Conservation (phyloP, 768 basidiomycete genomes). For the Lenzites betulinus region DNA sequence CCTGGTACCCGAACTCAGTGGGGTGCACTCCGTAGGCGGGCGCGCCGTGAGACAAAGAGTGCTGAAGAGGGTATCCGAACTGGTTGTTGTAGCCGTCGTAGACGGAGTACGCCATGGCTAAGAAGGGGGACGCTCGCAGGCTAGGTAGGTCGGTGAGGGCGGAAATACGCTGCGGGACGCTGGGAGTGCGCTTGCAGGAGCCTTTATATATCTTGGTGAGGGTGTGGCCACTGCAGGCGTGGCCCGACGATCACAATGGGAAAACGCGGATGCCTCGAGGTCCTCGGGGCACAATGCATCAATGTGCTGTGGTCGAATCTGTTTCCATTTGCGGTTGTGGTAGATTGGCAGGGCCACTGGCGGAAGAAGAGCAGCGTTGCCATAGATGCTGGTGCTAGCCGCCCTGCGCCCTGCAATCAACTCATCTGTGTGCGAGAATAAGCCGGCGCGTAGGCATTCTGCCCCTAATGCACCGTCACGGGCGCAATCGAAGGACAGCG, state of each 20-base stretch:
- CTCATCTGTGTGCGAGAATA: not conserved
- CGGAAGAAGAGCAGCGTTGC: slow-evolving; percentile 6
- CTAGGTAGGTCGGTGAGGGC: slow-evolving; percentile 8
- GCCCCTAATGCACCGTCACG: not conserved
- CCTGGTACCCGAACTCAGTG: slow-evolving; percentile 39
- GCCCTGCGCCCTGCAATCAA: slow-evolving; percentile 8
- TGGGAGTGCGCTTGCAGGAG: not conserved
- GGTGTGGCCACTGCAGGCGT: slow-evolving; percentile 3
- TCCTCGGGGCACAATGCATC: slow-evolving; percentile 11
- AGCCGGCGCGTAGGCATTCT: not conserved
- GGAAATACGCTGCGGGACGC: not conserved
- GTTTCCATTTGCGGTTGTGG: not conserved
- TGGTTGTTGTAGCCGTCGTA: slow-evolving; percentile 43
- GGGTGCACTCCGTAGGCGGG: slow-evolving; percentile 23
- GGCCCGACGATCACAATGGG: slow-evolving; percentile 7
- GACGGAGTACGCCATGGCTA: slow-evolving; percentile 42
- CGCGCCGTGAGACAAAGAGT: slow-evolving; percentile 26
- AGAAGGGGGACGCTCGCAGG: slow-evolving; percentile 3
- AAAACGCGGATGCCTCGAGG: slow-evolving; percentile 17
- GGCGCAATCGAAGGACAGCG: not conserved
- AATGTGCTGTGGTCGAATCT: not conserved
- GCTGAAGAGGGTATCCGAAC: slow-evolving; percentile 36
- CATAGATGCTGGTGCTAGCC: not conserved
- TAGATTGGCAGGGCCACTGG: slow-evolving; percentile 3
- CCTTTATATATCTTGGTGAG: not conserved